phyloP scores from a whole-genome alignment of 208 protist genomes.

The Acanthamoeba triangularis region DNA sequence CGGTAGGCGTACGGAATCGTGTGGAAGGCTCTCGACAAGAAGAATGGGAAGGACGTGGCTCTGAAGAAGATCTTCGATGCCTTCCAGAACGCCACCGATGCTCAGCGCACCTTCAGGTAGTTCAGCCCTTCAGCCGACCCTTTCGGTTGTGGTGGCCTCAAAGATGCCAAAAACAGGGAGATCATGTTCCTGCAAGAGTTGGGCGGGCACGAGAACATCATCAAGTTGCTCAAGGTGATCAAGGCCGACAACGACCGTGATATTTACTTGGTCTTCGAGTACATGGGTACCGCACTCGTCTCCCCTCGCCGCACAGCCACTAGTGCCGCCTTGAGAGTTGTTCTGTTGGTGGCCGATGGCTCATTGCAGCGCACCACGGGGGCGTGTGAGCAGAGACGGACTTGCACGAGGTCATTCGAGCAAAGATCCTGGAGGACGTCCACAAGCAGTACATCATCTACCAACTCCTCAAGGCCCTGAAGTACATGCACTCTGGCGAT shows the following conservation, averaged over 20 bases:
- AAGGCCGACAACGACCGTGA: slow-evolving; percentile 98
- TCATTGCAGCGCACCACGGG: neutral
- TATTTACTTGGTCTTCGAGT: slow-evolving; percentile 99
- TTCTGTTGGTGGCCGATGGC: too few species aligned
- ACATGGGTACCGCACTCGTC: slow-evolving; percentile 92
- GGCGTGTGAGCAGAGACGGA: slow-evolving; percentile 87
- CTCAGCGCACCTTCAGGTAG: slow-evolving; percentile 94
- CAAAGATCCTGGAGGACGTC: slow-evolving; percentile 97
- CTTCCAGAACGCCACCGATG: slow-evolving; percentile 91
- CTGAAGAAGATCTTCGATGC: slow-evolving; percentile 98
- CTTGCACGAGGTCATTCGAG: slow-evolving; percentile 96
- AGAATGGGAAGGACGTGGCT: slow-evolving; percentile 94
- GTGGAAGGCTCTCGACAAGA: slow-evolving; percentile 95
- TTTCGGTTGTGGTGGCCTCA: too few species aligned
- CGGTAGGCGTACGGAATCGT: slow-evolving; percentile 96
- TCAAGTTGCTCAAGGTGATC: slow-evolving; percentile 97
- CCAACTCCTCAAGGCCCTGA: slow-evolving; percentile 98
- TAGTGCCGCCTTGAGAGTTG: neutral
- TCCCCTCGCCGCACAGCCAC: neutral
- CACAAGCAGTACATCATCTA: slow-evolving; percentile 99
- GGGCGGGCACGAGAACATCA: slow-evolving; percentile 98
- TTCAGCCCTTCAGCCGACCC: too few species aligned
- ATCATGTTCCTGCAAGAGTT: slow-evolving; percentile 91
- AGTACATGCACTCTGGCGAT: slow-evolving; percentile 94
- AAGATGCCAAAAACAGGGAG: neutral